phyloP scores from a whole-genome alignment of 129 eudicot genomes.

The Pseudognaphalium luteoalbum region DNA sequence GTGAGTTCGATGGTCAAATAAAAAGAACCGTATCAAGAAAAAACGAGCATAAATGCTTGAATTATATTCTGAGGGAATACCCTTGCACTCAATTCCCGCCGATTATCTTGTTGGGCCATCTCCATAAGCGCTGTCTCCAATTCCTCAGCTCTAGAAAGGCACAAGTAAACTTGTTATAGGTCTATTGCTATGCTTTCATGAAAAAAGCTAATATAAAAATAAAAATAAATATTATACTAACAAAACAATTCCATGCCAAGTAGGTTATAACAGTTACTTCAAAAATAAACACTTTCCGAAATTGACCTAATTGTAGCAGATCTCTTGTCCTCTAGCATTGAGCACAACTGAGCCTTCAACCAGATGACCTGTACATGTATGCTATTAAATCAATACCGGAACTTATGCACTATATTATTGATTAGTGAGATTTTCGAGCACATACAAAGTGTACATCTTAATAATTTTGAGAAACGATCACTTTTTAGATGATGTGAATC shows the following conservation, averaged over 20 bases:
- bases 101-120: conserved; percentile 83
- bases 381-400: conserved; percentile 25
- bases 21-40: background rate
- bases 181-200: conserved; percentile 16
- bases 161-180: conserved; percentile 13
- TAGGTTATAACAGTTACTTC: conserved; percentile 1
- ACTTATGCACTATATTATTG: too few species aligned
- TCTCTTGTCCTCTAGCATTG: conserved; percentile 92
- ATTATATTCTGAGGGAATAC: conserved; percentile 33
- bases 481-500: too few species aligned
- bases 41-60: conserved; percentile 6
- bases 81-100: conserved; percentile 75
- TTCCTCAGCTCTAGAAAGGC: conserved; percentile 76
- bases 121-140: conserved; percentile 90
- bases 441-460: too few species aligned
- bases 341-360: conserved; percentile 85
- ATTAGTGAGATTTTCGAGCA: too few species aligned
- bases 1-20: background rate
- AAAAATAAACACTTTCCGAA: conserved; percentile 24
- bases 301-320: conserved; percentile 81
- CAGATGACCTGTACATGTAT: conserved; percentile 69
- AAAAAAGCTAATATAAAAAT: too few species aligned
- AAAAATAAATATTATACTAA: background rate
- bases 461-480: too few species aligned
- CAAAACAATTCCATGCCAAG: conserved; percentile 16